Evolutionary conservation across 129 eudicot genomes (phyloP).

Genomic region (Daucus carota): DH1_v3.0 NC_030386.2:21513501-21514000

Average conservation of each 20-base stretch:
- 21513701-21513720: slow-evolving; percentile 81
- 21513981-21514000: slow-evolving; percentile 22
- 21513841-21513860: slow-evolving; percentile 28
- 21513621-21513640: slow-evolving; percentile 13
- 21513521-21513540: slow-evolving; percentile 27
- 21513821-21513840: slow-evolving; percentile 70
- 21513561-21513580: slow-evolving; percentile 32
- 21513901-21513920: slow-evolving; percentile 68
- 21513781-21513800: slow-evolving; percentile 55
- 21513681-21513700: slow-evolving; percentile 81
- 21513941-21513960: slow-evolving; percentile 30
- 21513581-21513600: slow-evolving; percentile 11
- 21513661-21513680: slow-evolving; percentile 97
- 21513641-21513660: slow-evolving; percentile 45
- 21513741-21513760: slow-evolving; percentile 59
- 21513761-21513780: slow-evolving; percentile 26
- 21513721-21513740: slow-evolving; percentile 54
- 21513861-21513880: slow-evolving; percentile 41
- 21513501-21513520: slow-evolving; percentile 82
- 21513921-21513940: slow-evolving; percentile 72
- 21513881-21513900: slow-evolving; percentile 56
- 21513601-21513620: slow-evolving; percentile 33
- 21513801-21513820: slow-evolving; percentile 66
- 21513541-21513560: slow-evolving; percentile 22
- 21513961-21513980: slow-evolving; percentile 18